These are phyloP conservation scores for Hammondia hammondi DNA, from an alignment of 169 alveolate species.

Conservation along the genomic window DNA sequence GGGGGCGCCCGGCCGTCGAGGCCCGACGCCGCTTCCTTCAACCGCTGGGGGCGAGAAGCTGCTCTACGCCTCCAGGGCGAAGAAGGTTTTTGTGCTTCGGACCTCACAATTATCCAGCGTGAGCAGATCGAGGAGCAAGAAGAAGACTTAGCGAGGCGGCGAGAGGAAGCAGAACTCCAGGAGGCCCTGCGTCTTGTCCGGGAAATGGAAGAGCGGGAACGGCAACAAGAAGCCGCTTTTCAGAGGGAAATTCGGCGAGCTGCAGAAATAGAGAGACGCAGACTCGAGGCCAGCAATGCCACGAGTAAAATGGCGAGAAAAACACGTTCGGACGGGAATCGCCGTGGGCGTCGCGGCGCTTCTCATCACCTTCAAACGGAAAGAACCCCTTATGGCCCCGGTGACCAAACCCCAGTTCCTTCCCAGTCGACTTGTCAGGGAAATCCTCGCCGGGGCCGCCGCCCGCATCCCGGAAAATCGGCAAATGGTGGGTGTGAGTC, in stretches of 20 bases:
- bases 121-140: neutral
- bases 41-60: slow-evolving; percentile 36
- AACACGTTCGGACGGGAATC: neutral
- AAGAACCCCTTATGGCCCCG: no score
- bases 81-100: neutral
- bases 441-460: no score
- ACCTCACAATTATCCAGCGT: neutral
- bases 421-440: no score
- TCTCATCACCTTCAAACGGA: neutral
- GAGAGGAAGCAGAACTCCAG: slow-evolving; percentile 26
- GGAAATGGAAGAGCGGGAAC: slow-evolving; percentile 28
- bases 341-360: neutral
- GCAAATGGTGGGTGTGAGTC: no score
- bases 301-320: no score
- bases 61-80: slow-evolving; percentile 28
- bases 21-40: neutral
- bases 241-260: neutral
- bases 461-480: no score
- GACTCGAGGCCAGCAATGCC: neutral
- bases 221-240: neutral
- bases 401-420: no score
- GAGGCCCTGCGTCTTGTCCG: slow-evolving; percentile 11
- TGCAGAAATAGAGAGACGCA: neutral
- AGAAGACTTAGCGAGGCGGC: neutral
- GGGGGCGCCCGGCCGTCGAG: neutral